Evolutionary conservation across 179 eudicot genomes (phyloP).

Genomic region (Heliamphora pulchella): DNA sequence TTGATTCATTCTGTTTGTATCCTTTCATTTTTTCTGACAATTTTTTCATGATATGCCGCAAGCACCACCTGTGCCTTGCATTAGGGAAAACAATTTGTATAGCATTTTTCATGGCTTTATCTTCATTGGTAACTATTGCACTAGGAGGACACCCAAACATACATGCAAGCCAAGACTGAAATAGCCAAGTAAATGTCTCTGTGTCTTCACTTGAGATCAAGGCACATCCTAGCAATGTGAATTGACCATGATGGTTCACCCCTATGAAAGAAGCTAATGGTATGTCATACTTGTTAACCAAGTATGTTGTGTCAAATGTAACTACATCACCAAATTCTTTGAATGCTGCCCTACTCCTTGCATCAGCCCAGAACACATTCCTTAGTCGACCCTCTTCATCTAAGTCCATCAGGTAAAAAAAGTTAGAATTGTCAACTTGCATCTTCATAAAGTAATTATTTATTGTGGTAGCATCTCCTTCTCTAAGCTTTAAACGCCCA

Average conservation of each 20-base stretch:
- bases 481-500: not conserved
- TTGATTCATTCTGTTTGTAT: not conserved
- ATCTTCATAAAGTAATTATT: not conserved
- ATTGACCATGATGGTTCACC: constrained; percentile 12
- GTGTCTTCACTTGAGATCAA: constrained; percentile 2
- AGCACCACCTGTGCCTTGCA: not conserved
- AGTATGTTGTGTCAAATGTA: constrained; percentile 16
- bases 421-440: constrained; percentile 1
- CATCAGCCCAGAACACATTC: constrained; percentile 15
- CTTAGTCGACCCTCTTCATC: constrained; percentile 5
- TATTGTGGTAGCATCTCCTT: constrained; percentile 11
- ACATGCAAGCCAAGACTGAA: constrained; percentile 4
- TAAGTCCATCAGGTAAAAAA: not conserved
- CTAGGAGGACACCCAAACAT: not conserved
- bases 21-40: not conserved
- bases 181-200: constrained; percentile 14
- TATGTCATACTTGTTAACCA: constrained; percentile 4
- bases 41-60: constrained; percentile 13
- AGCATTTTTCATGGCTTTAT: constrained; percentile 1
- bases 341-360: not conserved
- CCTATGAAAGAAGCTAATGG: constrained; percentile 16
- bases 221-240: constrained; percentile 8
- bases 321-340: constrained; percentile 13
- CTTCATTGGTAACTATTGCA: constrained; percentile 5
- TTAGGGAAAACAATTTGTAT: not conserved